Base-by-base conservation (phyloP, 2,329 filamentous ascomycete genomes). In the Fusarium sp. region DNA sequence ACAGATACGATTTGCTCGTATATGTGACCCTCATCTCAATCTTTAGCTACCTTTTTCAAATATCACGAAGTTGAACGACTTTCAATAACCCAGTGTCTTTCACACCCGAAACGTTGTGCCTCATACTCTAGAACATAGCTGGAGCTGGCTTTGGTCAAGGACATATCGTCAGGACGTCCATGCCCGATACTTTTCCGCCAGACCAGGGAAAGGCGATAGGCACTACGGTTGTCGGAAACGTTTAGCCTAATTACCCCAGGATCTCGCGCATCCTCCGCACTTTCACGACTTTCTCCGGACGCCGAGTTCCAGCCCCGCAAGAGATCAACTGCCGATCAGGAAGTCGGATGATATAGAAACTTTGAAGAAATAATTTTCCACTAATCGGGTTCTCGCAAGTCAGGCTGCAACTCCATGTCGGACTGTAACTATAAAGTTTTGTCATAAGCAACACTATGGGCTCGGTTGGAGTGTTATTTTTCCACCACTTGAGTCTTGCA, bases 161-260 rank as follows among this genome's bases (percentile, higher is more conserved):
- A 29, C 27, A 29, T 7, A 29, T 29, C 27, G 27, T 9, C 27
- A 29, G 27, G 27, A 29, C 27, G 27, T 9, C 6, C 27, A 29
- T 29, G 27, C 27, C 27, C 27, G 27, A 29, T 29, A 7, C 27
- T 29, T 29, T 29, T 29, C 27, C 27, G 7, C 27, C 27, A 29
- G 27, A 9, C 27, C 27, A 29, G 9, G 27, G 27, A 9, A 29
- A 29, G 1, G 27, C 27, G 27, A 29, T 29, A 7, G 27, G 27
- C 6, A 9, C 6, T 29, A 29, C 27, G 6, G 27, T 29, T 29
- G 5, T 29, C 27, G 6, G 27, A 6, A 29, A 31, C 16, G 13
- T 63, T 63, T 52, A 63, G 60, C 18, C 60, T 63, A 54, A 63
- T 41, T 35, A 37, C 41, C 41, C 43, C 22, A 62, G 57, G 18